Base-by-base conservation (phyloP, 768 basidiomycete species). In the Termitomyces eurrhizus region DNA sequence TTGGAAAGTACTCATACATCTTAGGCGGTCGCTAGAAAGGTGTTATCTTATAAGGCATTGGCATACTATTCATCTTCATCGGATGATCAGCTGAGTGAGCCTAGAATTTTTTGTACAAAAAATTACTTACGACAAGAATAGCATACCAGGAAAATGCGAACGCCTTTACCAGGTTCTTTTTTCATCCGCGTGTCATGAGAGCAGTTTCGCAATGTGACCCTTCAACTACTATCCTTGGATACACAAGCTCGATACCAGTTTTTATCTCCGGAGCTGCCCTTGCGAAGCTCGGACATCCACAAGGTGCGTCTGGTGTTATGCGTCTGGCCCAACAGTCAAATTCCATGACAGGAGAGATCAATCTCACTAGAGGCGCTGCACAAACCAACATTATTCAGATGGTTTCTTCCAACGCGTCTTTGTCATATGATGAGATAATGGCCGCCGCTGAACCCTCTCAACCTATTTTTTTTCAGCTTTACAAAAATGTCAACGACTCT, bases 51-150 rank as follows among this genome's bases (percentile, higher is more conserved):
- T 68, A 90, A 86, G 64, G 92, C 92, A 1, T 78, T 85, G 68
- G 86, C 92, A 3, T 95, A 94, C 72, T 95, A 95, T 72, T 83
- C 85, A 7, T 94, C 93, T 26, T 90, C 92, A 11, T 80, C 92
- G 1, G 95, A 97, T 68, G 93, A 95, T 67, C 87, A 90, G 68
- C 82, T 88, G 64, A 77, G 93, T 93, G 72, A 57, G 85, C 76
- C 13, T n/a, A 24, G 32, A 48, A 5, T 42, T 59, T 39, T 24
- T 14, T 9, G 18, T 42, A 44, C 9, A 60, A 21, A 13, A 41
- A 65, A 63, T 57, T 66, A 56, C 66, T 70, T 60, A 66, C 36
- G 65, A 62, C 56, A 12, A 33, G 50, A 52, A 39, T 56, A 90
- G 89, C 85, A 12, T 72, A 83, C 66, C 61, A 68, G 11, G 89